A percentile compares a stretch with the other conserved stretches of the same genome.
Evolutionary conservation across 2,329 filamentous ascomycete species (phyloP).

Genomic region (Botrytis fabae): DNA sequence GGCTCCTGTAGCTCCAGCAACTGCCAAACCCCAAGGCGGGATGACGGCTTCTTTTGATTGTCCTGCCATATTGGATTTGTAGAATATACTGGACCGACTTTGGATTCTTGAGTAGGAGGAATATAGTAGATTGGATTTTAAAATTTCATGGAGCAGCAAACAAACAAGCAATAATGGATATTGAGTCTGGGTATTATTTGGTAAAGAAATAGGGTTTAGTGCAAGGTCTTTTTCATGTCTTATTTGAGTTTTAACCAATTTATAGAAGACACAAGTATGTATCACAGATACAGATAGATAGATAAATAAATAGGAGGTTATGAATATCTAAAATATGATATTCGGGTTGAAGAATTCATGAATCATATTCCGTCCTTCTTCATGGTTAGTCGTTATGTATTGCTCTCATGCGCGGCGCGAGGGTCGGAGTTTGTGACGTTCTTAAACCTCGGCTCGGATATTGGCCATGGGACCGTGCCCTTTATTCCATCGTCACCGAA

Average conservation of each 20-base stretch:
- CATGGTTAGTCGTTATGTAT: neutral
- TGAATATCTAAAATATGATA: neutral
- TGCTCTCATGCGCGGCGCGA: slow-evolving; percentile 9
- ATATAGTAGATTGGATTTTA: neutral
- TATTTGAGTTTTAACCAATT: neutral
- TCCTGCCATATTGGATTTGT: slow-evolving; percentile 32
- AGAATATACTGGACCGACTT: neutral
- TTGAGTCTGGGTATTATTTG: slow-evolving; percentile 7
- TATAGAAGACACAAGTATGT: neutral
- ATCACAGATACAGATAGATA: neutral
- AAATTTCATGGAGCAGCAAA: slow-evolving; percentile 9
- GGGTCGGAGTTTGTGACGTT: slow-evolving; percentile 6
- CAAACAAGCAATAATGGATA: slow-evolving; percentile 8
- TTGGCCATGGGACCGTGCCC: neutral
- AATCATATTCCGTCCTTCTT: slow-evolving; percentile 4
- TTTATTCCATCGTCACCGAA: neutral
- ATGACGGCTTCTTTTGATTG: slow-evolving; percentile 49
- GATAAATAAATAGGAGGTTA: neutral
- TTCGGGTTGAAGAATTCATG: slow-evolving; percentile 10
- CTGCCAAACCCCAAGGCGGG: slow-evolving; percentile 89
- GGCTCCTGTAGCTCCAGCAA: slow-evolving; percentile 89
- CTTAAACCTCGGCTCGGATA: slow-evolving; percentile 22
- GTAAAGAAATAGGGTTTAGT: neutral
- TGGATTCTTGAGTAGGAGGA: neutral
- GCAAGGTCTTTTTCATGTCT: neutral